Evolutionary conservation across 23 red algal species (phyloP).

Genomic region (Gracilaria gracilis): DNA sequence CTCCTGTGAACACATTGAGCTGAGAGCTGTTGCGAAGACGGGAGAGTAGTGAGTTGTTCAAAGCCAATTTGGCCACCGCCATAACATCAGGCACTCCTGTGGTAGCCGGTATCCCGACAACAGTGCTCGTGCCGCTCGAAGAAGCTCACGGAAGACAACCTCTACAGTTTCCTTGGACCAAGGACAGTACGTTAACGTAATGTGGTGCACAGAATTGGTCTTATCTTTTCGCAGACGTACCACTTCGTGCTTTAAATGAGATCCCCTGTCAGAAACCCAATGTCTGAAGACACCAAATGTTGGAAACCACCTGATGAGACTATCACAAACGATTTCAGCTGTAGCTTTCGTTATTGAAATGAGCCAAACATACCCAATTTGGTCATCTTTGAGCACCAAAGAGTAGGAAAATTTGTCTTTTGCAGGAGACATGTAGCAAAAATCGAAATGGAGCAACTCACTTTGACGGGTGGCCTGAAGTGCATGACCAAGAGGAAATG

Average conservation of each 20-base stretch:
- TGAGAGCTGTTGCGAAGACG: not conserved
- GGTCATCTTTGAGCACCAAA: constrained; percentile 47
- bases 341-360: not conserved
- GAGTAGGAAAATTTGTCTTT: constrained; percentile 9
- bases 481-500: not conserved
- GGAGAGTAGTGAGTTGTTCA: not conserved
- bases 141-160: not conserved
- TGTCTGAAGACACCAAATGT: constrained; percentile 6
- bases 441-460: constrained; percentile 34
- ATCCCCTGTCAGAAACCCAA: constrained; percentile 45
- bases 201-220: not conserved
- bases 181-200: constrained; percentile 19
- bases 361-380: constrained; percentile 29
- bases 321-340: not conserved
- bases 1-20: not conserved
- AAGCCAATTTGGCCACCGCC: not conserved
- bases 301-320: not conserved
- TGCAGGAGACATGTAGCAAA: not conserved
- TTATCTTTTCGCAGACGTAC: not conserved
- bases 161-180: constrained; percentile 32
- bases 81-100: not conserved
- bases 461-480: not conserved
- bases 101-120: constrained; percentile 27
- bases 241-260: constrained; percentile 44
- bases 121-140: not conserved